Base-by-base conservation (phyloP, 2,329 filamentous ascomycete genomes). In the Pyrenophora teres region DNA sequence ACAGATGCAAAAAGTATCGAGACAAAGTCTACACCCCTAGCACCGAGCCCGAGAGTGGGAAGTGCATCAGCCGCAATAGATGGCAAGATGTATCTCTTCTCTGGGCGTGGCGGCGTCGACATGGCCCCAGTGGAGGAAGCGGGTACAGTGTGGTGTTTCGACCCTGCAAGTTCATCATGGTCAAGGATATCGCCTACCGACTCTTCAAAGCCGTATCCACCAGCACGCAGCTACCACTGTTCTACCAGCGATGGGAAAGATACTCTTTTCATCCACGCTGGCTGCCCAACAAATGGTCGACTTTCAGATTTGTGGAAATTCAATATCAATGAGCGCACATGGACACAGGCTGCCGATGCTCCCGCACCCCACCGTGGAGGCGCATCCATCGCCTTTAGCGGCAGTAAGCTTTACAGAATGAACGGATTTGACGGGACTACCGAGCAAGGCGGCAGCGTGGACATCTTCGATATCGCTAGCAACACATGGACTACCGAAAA, bases 301-400 rank as follows among this genome's bases (percentile, higher is more conserved):
- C 77, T 89, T 3, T 77, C 78, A 9, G 91, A 96, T 67, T 74
- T 92, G 5, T 96, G 91, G 91, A 83, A 84, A 0, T 95, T 95
- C 68, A 85, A 88, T 65, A 73, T 93, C 19, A 77, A 76, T 40
- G 80, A 79, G 6, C 77, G 80, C 46, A 77, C 80, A 2, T 96
- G 91, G 91, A 84, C 79, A 33, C 80, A 87, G 64, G 78, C 90
- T 12, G 80, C 87, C 0, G 72, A 83, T 6, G 90, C 89, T 0
- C 89, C 89, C 0, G 86, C 81, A 1, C 83, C 86, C 6, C 76
- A 83, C 0, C 81, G 90, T 40, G 85, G 86, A 18, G 90, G 89
- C 1, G 77, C 88, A 0, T 83, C 84, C 3, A 84, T 95, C 21
- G 83, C 86, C 1, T 81, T 87, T 45, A 80, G 80, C 38, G 80